Evolutionary conservation across 2,329 filamentous ascomycete genomes (phyloP), one percentile per base, ranked within the genome.

Genomic region (Alternaria novae-zelandiae): DNA sequence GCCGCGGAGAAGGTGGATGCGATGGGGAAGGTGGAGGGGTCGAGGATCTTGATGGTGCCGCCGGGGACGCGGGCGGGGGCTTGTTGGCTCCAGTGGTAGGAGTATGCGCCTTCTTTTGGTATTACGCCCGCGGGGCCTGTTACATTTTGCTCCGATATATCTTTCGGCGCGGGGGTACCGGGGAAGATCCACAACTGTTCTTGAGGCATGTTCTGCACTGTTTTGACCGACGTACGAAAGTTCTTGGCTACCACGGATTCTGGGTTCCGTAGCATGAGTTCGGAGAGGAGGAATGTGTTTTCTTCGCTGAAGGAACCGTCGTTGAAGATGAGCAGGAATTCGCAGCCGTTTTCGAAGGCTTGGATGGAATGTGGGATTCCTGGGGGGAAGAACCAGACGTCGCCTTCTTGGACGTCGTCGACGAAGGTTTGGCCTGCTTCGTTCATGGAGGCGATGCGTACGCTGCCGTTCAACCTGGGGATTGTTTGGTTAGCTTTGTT

Each of bases 11-110:
- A 88, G 59, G 81, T 82, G 11, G 73, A 75, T 0, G 88, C 85
- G 26, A 88, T 79, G 6, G 88, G 88, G 77, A 90, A 90, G 2
- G 83, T 87, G 0, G 77, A 73, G 0, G 86, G 82, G 69, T 90
- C 88, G 7, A 89, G 73, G 58, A 89, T 85, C 79, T 89, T 89
- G 68, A 89, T 85, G 2, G 81, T 84, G 6, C 87, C 88, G 30
- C 87, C 87, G 0, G 86, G 85, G 0, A 86, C 84, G 32, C 77
- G 73, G 69, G 84, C 43, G 8, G 87, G 82, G 43, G 81, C 69
- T 61, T 88, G 86, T 32, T 82, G 70, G 10, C 74, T 79, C 65
- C 84, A 83, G 65, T 83, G 81, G 68, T 82, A 83, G 11, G 74
- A 77, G 68, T 83, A 83, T 1, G 75, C 73, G 2, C 67, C 63